phyloP scores from a whole-genome alignment of 2,329 filamentous ascomycete genomes.

The Calonectria pseudoturangicola region DNA sequence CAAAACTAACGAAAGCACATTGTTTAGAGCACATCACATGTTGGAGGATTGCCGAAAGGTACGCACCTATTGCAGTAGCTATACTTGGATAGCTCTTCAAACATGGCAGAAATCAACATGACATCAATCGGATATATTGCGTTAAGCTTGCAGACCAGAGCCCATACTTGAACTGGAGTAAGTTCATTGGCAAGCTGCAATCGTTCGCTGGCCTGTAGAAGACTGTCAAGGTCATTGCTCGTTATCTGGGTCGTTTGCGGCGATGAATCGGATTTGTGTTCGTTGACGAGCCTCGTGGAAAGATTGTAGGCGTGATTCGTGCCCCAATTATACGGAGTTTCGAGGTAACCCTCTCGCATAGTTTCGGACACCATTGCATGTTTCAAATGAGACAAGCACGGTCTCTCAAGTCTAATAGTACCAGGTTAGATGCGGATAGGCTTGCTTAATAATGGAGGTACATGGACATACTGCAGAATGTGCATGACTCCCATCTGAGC shows the following conservation, averaged over 20 bases:
- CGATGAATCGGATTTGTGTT: neutral
- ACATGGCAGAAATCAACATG: neutral
- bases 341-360: neutral
- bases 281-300: neutral
- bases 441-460: neutral
- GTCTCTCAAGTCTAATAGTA: neutral
- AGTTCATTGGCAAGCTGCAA: conserved; percentile 1
- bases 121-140: conserved; percentile 1
- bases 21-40: neutral
- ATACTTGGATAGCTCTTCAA: conserved; percentile 16
- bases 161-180: conserved; percentile 19
- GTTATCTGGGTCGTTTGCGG: neutral
- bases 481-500: neutral
- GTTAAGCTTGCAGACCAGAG: conserved; percentile 11
- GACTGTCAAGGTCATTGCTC: neutral
- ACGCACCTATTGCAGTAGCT: conserved; percentile 14
- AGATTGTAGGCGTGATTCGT: conserved; percentile 2
- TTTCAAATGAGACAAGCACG: conserved; percentile 13
- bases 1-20: neutral
- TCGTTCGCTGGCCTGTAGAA: conserved; percentile 1
- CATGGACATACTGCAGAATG: neutral
- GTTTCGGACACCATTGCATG: neutral
- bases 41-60: too few relatives aligned
- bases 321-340: neutral
- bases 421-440: neutral